Base-by-base conservation (phyloP, 2,329 filamentous ascomycete genomes). In the Ophiostoma fasciatum region DNA sequence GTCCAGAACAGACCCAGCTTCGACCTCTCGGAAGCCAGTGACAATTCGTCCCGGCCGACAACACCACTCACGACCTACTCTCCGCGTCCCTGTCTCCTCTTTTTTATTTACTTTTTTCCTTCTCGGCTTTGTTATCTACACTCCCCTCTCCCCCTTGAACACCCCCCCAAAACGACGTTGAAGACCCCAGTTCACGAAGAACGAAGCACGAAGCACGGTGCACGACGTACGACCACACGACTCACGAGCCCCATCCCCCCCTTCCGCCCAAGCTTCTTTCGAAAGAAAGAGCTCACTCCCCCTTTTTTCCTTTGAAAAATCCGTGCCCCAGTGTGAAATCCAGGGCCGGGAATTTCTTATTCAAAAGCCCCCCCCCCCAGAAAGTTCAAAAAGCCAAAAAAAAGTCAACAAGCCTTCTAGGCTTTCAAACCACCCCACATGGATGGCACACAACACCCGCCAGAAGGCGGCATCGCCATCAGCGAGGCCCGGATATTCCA, bases 401-500 rank as follows among this genome's bases (percentile, higher is more conserved):
- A 41, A 23, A 23, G 22, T 10, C 22, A 23, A 23, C 12, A 10
- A 13, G 23, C 23, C 11, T 25, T 23, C 11, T 25, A 12, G 13
- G 11, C 11, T 22, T 6, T 22, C 20, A 22, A 10, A 25, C 11
- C 11, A 25, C n/a, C n/a, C n/a, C n/a, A n/a, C n/a, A n/a, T n/a
- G n/a, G n/a, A n/a, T n/a, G n/a, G n/a, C n/a, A n/a, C n/a, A n/a
- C n/a, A n/a, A n/a, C n/a, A n/a, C n/a, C n/a, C n/a, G 48, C 47
- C 51, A 7, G 36, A 18, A 21, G 37, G 49, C 41, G 50, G 47
- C 36, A 49, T 59, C 42, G 53, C 59, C 37, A 55, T 51, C 49
- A 58, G 57, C 54, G 55, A 58, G 30, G 50, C 51, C 36, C 53
- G 61, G 56, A 47, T 57, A 39, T 52, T 59, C 50, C 52, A 58